Base-by-base conservation (phyloP, 2,329 filamentous ascomycete species). In the Trichophyton benhamiae region DNA sequence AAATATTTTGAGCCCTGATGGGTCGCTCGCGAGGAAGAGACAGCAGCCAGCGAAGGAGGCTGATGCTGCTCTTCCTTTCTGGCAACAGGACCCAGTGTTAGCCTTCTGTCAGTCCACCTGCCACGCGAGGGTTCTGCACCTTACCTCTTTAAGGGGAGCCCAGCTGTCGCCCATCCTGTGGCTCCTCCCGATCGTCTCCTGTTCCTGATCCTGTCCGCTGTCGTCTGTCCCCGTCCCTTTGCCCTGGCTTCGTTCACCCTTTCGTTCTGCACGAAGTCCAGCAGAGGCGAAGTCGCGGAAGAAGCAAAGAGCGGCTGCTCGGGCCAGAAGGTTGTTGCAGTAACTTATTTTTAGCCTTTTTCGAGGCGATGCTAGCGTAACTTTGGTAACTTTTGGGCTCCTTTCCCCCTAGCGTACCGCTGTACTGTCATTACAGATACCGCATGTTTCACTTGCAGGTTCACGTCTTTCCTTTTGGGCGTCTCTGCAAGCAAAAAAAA, bases 381-480 rank as follows among this genome's bases (percentile, higher is more conserved):
- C 48, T 52, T 27, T 41, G 17, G n/a, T 36, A 17, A 33, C 55
- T 58, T 42, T 58, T 58, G 15, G 6, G 25, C 8, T n/a, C 9
- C 15, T 22, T 41, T 9, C 3, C 6, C 8, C 30, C 55, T 38
- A 41, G 55, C 25, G 20, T 42, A 15, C 27, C 9, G 20, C 22
- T 9, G 44, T 59, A 38, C 22, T n/a, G 58, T 59, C 33, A 59
- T 15, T 48, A 48, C 58, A 7, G 7, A 25, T 49, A 30, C 22
- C 17, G 41, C n/a, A 52, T 59, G 58, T 59, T 59, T 59, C 58
- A 59, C 58, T 38, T 48, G 25, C 41, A n/a, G 20, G 13, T 48
- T 59, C 30, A 58, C 55, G 36, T 59, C 58, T 59, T 59, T 30
- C 25, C 25, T 33, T 59, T 59, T 27, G 42, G 27, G 30, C 13